Percentiles rank a stretch among this genome's conserved stretches.
Conservation (phyloP, 2,329 filamentous ascomycete species). For the Aureobasidium sp. region DNA sequence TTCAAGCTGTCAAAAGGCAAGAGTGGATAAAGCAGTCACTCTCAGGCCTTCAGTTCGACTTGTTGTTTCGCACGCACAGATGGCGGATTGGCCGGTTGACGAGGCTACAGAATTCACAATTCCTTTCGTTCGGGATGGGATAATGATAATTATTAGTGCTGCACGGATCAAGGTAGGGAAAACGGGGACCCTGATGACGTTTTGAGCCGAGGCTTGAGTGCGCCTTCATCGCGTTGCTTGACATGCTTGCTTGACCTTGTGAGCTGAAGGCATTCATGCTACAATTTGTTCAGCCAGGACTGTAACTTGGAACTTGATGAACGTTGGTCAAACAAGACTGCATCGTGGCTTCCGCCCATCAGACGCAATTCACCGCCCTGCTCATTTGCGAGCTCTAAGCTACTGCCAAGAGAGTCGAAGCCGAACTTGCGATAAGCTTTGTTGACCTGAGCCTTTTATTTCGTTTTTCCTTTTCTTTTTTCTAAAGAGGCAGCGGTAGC, state of each 20-base stretch:
- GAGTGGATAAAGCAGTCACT: not conserved
- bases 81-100: conserved; percentile 6
- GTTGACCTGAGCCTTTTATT: not conserved
- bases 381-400: not conserved
- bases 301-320: not conserved
- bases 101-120: conserved; percentile 9
- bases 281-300: not conserved
- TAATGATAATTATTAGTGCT: conserved; percentile 2
- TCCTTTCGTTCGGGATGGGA: not conserved
- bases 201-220: not conserved
- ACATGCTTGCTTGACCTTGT: not conserved
- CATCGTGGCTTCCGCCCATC: not conserved
- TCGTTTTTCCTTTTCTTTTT: not conserved
- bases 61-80: conserved; percentile 8
- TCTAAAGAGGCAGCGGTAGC: too few species aligned
- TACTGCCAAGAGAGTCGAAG: not conserved
- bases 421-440: conserved; percentile 2
- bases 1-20: not conserved
- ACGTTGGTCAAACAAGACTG: not conserved
- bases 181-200: conserved; percentile 7
- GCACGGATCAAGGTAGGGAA: conserved; percentile 3
- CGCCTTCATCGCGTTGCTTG: not conserved
- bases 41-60: not conserved
- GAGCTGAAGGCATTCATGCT: not conserved
- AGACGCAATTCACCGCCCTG: not conserved